Evolutionary conservation across 805 yeast species (phyloP).

Genomic region (Hermanozyma aechmeae): DNA sequence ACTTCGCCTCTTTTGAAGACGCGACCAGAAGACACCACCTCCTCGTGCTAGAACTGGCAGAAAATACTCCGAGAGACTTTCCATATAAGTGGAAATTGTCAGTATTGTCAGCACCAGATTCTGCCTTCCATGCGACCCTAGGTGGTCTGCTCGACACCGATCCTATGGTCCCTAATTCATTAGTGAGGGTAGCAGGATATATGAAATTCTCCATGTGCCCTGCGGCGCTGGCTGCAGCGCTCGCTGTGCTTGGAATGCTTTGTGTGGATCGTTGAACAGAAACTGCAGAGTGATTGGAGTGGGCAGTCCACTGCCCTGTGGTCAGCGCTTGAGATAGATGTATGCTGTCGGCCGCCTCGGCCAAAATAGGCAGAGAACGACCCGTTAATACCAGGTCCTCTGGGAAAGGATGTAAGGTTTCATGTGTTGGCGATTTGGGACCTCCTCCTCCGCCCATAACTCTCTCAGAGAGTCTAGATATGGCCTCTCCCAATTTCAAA

Average conservation of each 20-base stretch:
- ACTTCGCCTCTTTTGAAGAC: slow-evolving; percentile 20
- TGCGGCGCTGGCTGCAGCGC: too few species aligned
- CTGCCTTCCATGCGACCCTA: too few species aligned
- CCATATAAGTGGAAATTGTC: slow-evolving; percentile 22
- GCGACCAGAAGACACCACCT: slow-evolving; percentile 19
- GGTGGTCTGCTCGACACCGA: too few species aligned
- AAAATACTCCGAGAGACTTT: slow-evolving; percentile 21
- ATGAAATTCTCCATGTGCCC: background rate
- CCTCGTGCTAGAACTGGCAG: slow-evolving; percentile 21
- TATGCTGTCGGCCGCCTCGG: too few species aligned
- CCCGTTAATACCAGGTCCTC: too few species aligned
- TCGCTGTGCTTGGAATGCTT: background rate
- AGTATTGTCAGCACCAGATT: background rate
- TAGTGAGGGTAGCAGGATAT: background rate
- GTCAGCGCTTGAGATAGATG: too few species aligned
- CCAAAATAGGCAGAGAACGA: too few species aligned
- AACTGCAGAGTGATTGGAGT: too few species aligned
- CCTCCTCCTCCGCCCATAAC: slow-evolving; percentile 9
- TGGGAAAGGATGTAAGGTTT: background rate
- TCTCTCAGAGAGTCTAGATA: slow-evolving; percentile 8
- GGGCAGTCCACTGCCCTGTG: too few species aligned
- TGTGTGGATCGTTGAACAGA: too few species aligned
- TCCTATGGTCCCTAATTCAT: too few species aligned
- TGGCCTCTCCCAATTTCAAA: slow-evolving; percentile 6
- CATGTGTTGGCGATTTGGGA: slow-evolving; percentile 7